phyloP scores from a whole-genome alignment of 129 eudicot genomes.

The Centrapalus pauciflorus region DNA sequence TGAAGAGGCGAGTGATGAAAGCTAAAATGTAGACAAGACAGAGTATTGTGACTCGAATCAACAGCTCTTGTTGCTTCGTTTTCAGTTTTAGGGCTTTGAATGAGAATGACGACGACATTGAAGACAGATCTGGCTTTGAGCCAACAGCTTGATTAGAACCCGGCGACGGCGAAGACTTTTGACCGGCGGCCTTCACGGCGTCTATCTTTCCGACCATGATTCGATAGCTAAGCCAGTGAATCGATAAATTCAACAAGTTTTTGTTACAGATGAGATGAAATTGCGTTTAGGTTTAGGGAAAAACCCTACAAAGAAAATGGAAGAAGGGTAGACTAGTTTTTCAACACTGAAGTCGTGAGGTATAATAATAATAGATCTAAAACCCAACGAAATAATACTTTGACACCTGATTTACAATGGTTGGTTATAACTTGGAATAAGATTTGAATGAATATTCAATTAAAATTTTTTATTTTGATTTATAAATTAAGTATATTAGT shows the following conservation, averaged over 20 bases:
- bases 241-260: neutral
- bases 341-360: slow-evolving; percentile 10
- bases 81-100: slow-evolving; percentile 63
- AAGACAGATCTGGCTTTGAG: slow-evolving; percentile 11
- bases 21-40: slow-evolving; percentile 73
- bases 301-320: slow-evolving; percentile 23
- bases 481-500: too few species aligned
- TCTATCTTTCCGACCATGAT: slow-evolving; percentile 42
- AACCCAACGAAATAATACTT: neutral
- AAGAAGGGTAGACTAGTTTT: slow-evolving; percentile 11
- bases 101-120: slow-evolving; percentile 18
- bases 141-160: slow-evolving; percentile 1
- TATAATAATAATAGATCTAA: slow-evolving; percentile 9
- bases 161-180: slow-evolving; percentile 15
- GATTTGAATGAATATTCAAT: too few species aligned
- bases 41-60: slow-evolving; percentile 71
- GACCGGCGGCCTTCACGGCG: slow-evolving; percentile 26
- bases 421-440: too few species aligned
- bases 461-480: too few species aligned
- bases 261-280: neutral
- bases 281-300: neutral
- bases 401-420: too few species aligned
- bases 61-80: slow-evolving; percentile 86
- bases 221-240: neutral
- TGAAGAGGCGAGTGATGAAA: slow-evolving; percentile 75